These are phyloP conservation scores for Arthrobotrys entomopaga DNA, from an alignment of 2,329 filamentous ascomycete genomes.

Conservation along the genomic window DNA sequence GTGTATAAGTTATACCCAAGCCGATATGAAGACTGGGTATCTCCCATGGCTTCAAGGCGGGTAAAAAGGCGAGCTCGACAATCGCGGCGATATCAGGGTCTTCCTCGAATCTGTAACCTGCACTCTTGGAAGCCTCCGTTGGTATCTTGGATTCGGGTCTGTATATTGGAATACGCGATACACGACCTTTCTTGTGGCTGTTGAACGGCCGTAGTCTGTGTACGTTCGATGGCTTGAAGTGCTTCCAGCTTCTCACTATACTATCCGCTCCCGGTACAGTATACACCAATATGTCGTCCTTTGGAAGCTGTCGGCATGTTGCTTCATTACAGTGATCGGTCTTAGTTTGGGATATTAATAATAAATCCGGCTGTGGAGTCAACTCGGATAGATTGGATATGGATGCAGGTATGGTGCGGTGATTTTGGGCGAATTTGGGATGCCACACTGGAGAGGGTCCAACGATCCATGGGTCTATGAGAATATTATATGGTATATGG, in stretches of 20 bases:
- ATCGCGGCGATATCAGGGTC: slow-evolving; percentile 55
- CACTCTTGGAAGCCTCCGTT: slow-evolving; percentile 59
- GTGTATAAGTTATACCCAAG: slow-evolving; percentile 59
- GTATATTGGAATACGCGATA: slow-evolving; percentile 62
- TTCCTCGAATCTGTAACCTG: slow-evolving; percentile 60
- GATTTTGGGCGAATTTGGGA: slow-evolving; percentile 70
- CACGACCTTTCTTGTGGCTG: slow-evolving; percentile 38
- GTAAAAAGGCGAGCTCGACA: slow-evolving; percentile 55
- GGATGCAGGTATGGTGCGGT: slow-evolving; percentile 68
- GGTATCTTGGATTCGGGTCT: slow-evolving; percentile 63
- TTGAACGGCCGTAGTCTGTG: slow-evolving; percentile 44
- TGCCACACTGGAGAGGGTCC: slow-evolving; percentile 71
- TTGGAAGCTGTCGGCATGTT: slow-evolving; percentile 73
- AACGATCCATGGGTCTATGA: slow-evolving; percentile 77
- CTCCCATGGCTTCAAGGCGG: slow-evolving; percentile 56
- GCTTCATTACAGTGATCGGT: slow-evolving; percentile 77
- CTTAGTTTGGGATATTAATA: slow-evolving; percentile 71
- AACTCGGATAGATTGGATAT: slow-evolving; percentile 70
- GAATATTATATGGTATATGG: slow-evolving; percentile 71
- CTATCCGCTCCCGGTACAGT: slow-evolving; percentile 69
- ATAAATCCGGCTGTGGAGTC: slow-evolving; percentile 66
- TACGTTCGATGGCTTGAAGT: slow-evolving; percentile 69
- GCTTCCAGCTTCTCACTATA: slow-evolving; percentile 73
- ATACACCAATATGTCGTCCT: slow-evolving; percentile 31
- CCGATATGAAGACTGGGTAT: slow-evolving; percentile 56